Conservation (phyloP, 345 rosid genomes). For the Populus davidiana region DNA sequence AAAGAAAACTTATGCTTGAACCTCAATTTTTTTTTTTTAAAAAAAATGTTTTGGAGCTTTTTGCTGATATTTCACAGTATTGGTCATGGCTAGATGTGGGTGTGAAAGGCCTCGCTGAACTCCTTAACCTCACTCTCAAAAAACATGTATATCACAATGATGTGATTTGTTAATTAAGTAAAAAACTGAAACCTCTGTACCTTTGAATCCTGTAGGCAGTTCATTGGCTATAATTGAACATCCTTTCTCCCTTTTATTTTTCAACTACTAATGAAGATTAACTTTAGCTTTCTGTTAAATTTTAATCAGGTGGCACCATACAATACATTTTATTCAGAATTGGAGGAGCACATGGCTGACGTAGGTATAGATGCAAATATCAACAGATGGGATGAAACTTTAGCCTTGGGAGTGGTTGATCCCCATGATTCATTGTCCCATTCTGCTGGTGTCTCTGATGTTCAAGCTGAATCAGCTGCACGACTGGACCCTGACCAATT, state of each 20-base stretch:
- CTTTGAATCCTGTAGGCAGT: constrained; percentile 4
- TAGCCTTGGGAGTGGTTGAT: constrained; percentile 82
- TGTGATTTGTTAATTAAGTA: background rate
- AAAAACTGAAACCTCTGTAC: background rate
- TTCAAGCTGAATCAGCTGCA: constrained; percentile 82
- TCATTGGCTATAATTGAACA: background rate
- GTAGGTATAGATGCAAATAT: constrained; percentile 71
- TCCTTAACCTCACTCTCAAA: background rate
- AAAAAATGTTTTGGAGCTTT: background rate
- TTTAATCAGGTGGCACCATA: constrained; percentile 86
- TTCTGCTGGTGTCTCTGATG: constrained; percentile 96
- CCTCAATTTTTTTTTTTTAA: background rate
- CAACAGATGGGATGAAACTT: constrained; percentile 90
- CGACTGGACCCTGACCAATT: constrained; percentile 88
- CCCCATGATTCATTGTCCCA: constrained; percentile 95
- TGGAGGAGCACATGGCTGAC: constrained; percentile 90
- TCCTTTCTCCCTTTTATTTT: background rate
- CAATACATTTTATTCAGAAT: constrained; percentile 79
- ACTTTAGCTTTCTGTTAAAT: background rate
- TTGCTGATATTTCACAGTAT: background rate
- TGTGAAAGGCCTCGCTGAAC: background rate
- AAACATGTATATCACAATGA: background rate
- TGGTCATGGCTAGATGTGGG: background rate
- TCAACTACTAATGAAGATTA: background rate
- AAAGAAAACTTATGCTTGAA: background rate